A percentile compares a stretch with the other conserved stretches of the same genome.
Evolutionary conservation across 2,329 filamentous ascomycete species (phyloP).

Genomic region (Calonectria ilicicola): DNA sequence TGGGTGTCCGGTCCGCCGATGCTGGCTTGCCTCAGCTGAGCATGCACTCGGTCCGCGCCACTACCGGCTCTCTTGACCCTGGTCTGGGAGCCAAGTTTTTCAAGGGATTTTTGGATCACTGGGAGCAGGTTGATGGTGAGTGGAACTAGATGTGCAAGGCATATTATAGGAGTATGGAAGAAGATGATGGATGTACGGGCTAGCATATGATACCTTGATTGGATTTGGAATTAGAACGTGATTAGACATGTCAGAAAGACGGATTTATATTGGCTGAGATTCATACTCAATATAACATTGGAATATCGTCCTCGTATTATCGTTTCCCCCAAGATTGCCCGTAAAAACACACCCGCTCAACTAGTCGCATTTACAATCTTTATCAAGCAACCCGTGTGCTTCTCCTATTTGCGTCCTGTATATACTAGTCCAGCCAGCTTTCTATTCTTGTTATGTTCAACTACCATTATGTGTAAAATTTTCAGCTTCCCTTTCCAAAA

Average conservation of each 20-base stretch:
- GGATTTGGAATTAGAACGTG: constrained; percentile 11
- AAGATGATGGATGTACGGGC: neutral
- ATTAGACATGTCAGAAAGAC: neutral
- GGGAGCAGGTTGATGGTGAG: constrained; percentile 85
- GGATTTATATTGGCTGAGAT: neutral
- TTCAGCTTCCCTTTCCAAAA: constrained; percentile 45
- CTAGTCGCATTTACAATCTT: neutral
- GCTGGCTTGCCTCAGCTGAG: constrained; percentile 91
- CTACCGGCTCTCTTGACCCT: constrained; percentile 86
- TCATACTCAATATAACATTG: neutral
- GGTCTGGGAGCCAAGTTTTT: constrained; percentile 90
- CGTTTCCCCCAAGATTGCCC: neutral
- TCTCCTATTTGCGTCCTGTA: neutral
- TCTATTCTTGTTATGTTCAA: neutral
- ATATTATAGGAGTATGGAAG: constrained; percentile 18
- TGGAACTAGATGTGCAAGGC: constrained; percentile 61
- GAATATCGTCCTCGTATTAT: neutral
- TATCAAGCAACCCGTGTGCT: neutral
- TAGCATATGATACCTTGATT: constrained; percentile 23
- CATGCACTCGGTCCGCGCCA: constrained; percentile 94
- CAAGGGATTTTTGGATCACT: constrained; percentile 88
- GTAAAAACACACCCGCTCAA: neutral
- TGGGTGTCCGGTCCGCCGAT: constrained; percentile 87
- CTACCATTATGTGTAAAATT: constrained; percentile 34
- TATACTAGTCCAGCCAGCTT: neutral